Evolutionary conservation across 768 basidiomycete species (phyloP).

Genomic region (Peribolospora baueri): DNA sequence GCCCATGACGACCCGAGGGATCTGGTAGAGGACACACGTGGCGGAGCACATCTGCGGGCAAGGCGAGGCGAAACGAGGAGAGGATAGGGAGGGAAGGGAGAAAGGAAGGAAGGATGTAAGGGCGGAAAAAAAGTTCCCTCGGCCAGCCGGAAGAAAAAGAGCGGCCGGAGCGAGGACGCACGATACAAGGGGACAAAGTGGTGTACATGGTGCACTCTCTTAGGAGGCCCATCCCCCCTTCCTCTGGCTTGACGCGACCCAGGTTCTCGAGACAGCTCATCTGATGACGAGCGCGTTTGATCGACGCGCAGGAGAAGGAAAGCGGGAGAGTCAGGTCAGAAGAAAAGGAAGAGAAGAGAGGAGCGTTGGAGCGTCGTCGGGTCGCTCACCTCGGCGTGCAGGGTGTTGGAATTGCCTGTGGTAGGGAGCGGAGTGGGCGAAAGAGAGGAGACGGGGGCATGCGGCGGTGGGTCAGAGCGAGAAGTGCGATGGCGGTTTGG

Average conservation of each 20-base stretch:
- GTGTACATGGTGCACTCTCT: constrained; percentile 3
- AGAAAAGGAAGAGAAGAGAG: too few species aligned
- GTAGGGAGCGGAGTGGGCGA: constrained; percentile 27
- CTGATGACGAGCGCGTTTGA: not conserved
- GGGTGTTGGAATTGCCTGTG: constrained; percentile 23
- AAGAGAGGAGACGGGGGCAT: constrained; percentile 5
- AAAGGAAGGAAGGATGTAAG: constrained; percentile 20
- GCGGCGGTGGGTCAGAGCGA: not conserved
- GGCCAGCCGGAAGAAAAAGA: too few species aligned
- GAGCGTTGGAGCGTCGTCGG: too few species aligned
- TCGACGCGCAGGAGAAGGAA: not conserved
- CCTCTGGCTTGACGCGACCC: constrained; percentile 18
- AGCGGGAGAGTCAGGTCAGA: not conserved
- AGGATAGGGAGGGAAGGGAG: not conserved
- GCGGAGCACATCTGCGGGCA: not conserved
- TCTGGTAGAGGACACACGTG: constrained; percentile 29
- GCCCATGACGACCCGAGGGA: constrained; percentile 41
- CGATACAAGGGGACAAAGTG: constrained; percentile 31
- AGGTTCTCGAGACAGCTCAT: constrained; percentile 29
- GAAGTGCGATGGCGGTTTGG: not conserved
- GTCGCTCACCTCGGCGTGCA: constrained; percentile 26
- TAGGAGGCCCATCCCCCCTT: not conserved
- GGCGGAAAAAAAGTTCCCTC: too few species aligned
- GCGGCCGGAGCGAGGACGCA: constrained; percentile 30
- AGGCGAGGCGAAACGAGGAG: not conserved